A percentile compares a stretch with the other conserved stretches of the same genome.
These are phyloP conservation scores for Argentina anserina DNA, from an alignment of 306 rosid species.

Conservation along the genomic window DNA sequence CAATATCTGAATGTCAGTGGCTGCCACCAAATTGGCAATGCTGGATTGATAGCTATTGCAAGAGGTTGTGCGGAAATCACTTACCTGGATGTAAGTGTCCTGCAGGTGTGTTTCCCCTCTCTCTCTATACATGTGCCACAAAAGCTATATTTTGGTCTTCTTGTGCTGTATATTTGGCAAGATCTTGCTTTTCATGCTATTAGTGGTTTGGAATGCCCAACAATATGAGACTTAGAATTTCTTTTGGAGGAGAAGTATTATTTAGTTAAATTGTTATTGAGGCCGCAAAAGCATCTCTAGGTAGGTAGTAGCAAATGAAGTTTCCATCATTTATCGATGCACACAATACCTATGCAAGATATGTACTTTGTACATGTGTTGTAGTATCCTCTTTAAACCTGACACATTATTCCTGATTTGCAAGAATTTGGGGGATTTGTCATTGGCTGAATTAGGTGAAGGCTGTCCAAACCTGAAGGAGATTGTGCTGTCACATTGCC, in stretches of 20 bases:
- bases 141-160: neutral
- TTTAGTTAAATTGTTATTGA: neutral
- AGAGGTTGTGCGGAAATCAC: conserved; percentile 78
- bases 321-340: neutral
- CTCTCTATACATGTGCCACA: neutral
- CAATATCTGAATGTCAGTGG: conserved; percentile 86
- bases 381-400: neutral
- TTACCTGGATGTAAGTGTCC: conserved; percentile 78
- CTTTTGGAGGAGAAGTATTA: neutral
- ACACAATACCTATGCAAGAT: neutral
- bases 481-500: conserved; percentile 81
- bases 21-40: conserved; percentile 88
- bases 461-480: conserved; percentile 76
- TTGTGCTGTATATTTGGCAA: neutral
- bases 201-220: neutral
- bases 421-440: conserved; percentile 88
- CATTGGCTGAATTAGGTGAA: conserved; percentile 84
- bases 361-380: neutral
- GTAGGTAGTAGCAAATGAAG: neutral
- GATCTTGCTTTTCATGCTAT: neutral
- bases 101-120: conserved; percentile 54
- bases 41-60: conserved; percentile 85
- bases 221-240: neutral
- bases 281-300: neutral
- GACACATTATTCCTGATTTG: conserved; percentile 5